A percentile compares a stretch with the other conserved stretches of the same genome.
These are phyloP conservation scores for Blastobotrys arbuscula DNA, from an alignment of 1,139 yeast species.

Conservation along the genomic window DNA sequence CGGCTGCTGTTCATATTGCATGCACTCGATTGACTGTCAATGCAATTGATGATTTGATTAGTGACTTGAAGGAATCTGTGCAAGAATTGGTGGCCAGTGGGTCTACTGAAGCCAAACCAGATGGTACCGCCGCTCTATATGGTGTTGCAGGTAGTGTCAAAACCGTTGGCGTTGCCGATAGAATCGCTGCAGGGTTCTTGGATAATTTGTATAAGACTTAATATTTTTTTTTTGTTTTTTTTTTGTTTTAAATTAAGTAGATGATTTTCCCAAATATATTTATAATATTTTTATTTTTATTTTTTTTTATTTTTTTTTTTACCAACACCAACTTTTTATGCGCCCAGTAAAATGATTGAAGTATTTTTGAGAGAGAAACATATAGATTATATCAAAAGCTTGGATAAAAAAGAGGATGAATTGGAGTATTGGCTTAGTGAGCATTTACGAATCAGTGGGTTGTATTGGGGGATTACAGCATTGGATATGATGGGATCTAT, in stretches of 20 bases:
- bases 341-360: not conserved
- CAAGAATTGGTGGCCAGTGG: slow-evolving; percentile 37
- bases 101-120: slow-evolving; percentile 28
- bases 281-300: not conserved
- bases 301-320: not conserved
- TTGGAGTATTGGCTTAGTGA: slow-evolving; percentile 87
- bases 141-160: slow-evolving; percentile 92
- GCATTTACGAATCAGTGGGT: slow-evolving; percentile 79
- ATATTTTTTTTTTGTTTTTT: not conserved
- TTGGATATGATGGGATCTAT: slow-evolving; percentile 54
- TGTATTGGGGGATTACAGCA: slow-evolving; percentile 93
- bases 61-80: slow-evolving; percentile 49
- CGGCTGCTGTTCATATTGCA: slow-evolving; percentile 89
- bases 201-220: slow-evolving; percentile 63
- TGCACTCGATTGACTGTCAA: slow-evolving; percentile 66
- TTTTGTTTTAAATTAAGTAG: not conserved
- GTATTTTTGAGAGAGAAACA: slow-evolving; percentile 42
- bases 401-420: slow-evolving; percentile 47
- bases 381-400: slow-evolving; percentile 45
- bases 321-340: too few relatives aligned
- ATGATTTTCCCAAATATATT: not conserved
- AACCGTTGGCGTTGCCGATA: slow-evolving; percentile 81
- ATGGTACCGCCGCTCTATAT: slow-evolving; percentile 75
- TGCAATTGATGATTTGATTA: slow-evolving; percentile 56
- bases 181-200: slow-evolving; percentile 68